A percentile compares a stretch with the other conserved stretches of the same genome.
These are phyloP conservation scores for Malassezia cuniculi DNA, from an alignment of 1,284 basidiomycete genomes.

Conservation along the genomic window DNA sequence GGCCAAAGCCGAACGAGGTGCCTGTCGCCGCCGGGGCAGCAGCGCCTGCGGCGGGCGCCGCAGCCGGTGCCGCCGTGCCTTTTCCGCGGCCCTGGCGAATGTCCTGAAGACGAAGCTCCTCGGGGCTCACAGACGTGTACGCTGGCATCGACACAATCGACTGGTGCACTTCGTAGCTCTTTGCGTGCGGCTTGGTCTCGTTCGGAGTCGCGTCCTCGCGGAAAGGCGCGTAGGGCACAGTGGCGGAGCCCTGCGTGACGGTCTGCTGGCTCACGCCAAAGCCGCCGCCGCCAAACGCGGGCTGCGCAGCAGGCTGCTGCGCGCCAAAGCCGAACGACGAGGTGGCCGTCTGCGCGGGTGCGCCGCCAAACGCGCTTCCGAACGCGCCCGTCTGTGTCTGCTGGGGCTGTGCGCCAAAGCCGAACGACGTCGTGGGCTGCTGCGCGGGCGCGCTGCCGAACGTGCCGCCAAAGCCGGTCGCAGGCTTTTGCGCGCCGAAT, in stretches of 20 bases:
- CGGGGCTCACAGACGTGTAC: slow-evolving; percentile 25
- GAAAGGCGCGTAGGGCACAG: slow-evolving; percentile 27
- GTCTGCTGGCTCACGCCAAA: slow-evolving; percentile 15
- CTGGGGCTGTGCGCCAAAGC: slow-evolving; percentile 18
- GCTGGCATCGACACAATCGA: slow-evolving; percentile 32
- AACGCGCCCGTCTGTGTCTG: slow-evolving; percentile 12
- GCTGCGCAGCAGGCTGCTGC: slow-evolving; percentile 4
- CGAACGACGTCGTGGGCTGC: slow-evolving; percentile 17
- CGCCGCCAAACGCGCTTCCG: slow-evolving; percentile 11
- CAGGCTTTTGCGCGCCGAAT: slow-evolving; percentile 29
- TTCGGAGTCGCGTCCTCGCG: slow-evolving; percentile 29
- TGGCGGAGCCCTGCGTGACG: slow-evolving; percentile 28
- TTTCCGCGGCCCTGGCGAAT: slow-evolving; percentile 30
- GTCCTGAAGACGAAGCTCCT: slow-evolving; percentile 34
- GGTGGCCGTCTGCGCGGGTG: too few species aligned
- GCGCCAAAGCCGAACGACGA: background rate
- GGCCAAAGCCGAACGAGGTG: slow-evolving; percentile 25
- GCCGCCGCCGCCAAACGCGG: slow-evolving; percentile 10
- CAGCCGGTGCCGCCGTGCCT: slow-evolving; percentile 23
- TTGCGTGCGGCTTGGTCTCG: slow-evolving; percentile 32
- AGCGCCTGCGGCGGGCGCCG: too few species aligned
- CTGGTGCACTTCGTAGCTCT: slow-evolving; percentile 34
- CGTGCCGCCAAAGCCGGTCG: slow-evolving; percentile 26
- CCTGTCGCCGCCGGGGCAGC: slow-evolving; percentile 18
- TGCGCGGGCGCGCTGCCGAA: slow-evolving; percentile 18